Evolutionary conservation across 1,139 yeast genomes (phyloP).

Genomic region (Williopsis jadinii): DNA sequence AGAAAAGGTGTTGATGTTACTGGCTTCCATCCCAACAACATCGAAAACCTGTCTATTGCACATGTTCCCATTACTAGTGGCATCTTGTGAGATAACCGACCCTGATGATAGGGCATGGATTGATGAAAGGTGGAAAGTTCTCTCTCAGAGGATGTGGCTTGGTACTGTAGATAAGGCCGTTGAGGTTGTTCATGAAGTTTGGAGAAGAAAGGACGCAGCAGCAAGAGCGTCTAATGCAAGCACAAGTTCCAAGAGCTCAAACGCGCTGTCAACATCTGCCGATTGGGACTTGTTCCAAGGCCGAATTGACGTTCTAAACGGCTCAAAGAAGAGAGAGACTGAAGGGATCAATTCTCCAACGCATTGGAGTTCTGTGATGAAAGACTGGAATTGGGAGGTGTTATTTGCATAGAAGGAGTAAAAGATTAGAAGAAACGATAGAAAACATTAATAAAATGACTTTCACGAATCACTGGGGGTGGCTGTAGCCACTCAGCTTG

Average conservation of each 20-base stretch:
- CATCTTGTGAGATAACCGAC: constrained; percentile 56
- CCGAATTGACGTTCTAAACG: constrained; percentile 25
- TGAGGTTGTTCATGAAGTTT: constrained; percentile 65
- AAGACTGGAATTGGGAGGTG: constrained; percentile 74
- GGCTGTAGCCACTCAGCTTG: too few species aligned
- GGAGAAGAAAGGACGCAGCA: constrained; percentile 47
- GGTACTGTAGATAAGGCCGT: constrained; percentile 60
- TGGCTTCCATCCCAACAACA: constrained; percentile 58
- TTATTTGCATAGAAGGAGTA: constrained; percentile 22
- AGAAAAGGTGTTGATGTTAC: constrained; percentile 48
- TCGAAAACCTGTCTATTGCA: constrained; percentile 52
- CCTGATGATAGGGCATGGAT: constrained; percentile 62
- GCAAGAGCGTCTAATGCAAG: background rate
- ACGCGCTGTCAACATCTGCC: background rate
- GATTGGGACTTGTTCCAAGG: constrained; percentile 18
- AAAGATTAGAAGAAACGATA: too few species aligned
- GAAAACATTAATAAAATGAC: too few species aligned
- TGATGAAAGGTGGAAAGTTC: constrained; percentile 47
- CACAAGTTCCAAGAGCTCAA: background rate
- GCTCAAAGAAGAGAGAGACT: constrained; percentile 33
- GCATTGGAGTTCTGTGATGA: constrained; percentile 68
- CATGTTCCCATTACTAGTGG: constrained; percentile 55
- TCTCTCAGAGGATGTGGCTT: constrained; percentile 50
- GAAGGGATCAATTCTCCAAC: constrained; percentile 43
- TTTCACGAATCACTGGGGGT: too few species aligned